Base-by-base conservation (phyloP, 768 basidiomycete genomes). In the Boletus vermiculosoides region DNA sequence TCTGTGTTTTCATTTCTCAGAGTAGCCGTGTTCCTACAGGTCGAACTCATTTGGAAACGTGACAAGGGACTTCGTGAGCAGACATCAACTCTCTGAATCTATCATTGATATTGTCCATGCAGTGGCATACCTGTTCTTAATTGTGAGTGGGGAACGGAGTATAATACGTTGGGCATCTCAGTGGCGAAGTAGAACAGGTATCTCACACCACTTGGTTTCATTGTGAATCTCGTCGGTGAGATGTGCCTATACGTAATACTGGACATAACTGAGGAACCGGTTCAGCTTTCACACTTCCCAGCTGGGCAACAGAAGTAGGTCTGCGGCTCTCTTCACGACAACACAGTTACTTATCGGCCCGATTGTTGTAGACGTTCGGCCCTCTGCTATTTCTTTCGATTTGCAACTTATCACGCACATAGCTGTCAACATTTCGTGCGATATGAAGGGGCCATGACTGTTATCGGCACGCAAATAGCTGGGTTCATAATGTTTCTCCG, bases 171-270 rank as follows among this genome's bases (percentile, higher is more conserved):
- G 16, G 10, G 7, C 8, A 22, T 47, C 34, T 51, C 45, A 58
- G n/a, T 1, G 9, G 37, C 5, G 15, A 39, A 34, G 41, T 50
- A 87, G 84, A 87, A 86, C 61, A 80, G 85, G 25, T 87, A 87
- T 62, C 69, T 86, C 20, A 85, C 82, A 0, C 85, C 85, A 0
- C 69, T 86, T 3, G 83, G 81, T 1, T 87, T 87, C 63, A 78
- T 85, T 18, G 66, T 86, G 45, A 85, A 86, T 56, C 63, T 85
- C 0, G 60, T 69, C 10, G 81, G 66, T 67, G 49, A 63, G 67
- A 6, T 34, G 23, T 16, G 16, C 15, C 18, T 31, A 30, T 28
- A 15, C 33, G 12, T 8, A 50, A 3, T 44, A 13, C 23, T 34
- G 55, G 11, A n/a, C 22, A 22, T 45, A 4, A n/a, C 54, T 54